Evolutionary conservation across 2,329 filamentous ascomycete genomes (phyloP).

Genomic region (Phyllosticta citriasiana): DNA sequence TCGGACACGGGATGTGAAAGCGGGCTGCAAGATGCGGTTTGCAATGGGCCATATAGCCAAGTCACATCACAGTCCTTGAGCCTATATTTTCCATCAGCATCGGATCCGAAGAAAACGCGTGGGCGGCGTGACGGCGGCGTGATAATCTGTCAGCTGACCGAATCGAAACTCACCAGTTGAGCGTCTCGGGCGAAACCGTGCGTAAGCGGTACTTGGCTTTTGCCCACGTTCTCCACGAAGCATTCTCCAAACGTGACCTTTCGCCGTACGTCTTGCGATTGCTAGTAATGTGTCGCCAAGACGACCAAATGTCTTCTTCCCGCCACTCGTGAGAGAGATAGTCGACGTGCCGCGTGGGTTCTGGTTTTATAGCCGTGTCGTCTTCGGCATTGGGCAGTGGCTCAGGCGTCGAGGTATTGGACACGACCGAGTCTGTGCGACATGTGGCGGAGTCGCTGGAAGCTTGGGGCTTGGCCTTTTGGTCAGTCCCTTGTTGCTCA

Average conservation of each 20-base stretch:
- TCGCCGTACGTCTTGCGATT: constrained; percentile 72
- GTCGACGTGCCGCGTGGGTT: constrained; percentile 84
- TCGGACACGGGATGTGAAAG: constrained; percentile 40
- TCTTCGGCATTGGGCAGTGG: constrained; percentile 54
- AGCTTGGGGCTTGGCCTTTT: constrained; percentile 13
- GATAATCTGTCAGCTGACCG: background rate
- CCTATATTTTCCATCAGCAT: constrained; percentile 44
- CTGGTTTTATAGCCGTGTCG: constrained; percentile 62
- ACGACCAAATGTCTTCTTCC: constrained; percentile 95
- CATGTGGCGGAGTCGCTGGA: constrained; percentile 44
- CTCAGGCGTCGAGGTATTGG: constrained; percentile 47
- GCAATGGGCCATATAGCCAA: constrained; percentile 91
- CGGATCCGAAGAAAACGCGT: background rate
- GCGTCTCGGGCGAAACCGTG: constrained; percentile 79
- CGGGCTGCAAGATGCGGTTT: constrained; percentile 54
- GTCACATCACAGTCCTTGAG: constrained; percentile 95
- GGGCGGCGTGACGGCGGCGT: background rate
- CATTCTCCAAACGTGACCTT: constrained; percentile 78
- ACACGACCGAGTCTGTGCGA: constrained; percentile 39
- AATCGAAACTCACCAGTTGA: constrained; percentile 68
- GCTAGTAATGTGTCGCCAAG: constrained; percentile 86
- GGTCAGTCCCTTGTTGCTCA: background rate
- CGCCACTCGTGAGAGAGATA: constrained; percentile 89
- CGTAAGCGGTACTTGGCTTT: constrained; percentile 80
- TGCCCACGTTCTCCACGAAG: constrained; percentile 94